Conservation (phyloP, 2,329 filamentous ascomycete genomes). For the Zymoseptoria passerinii region DNA sequence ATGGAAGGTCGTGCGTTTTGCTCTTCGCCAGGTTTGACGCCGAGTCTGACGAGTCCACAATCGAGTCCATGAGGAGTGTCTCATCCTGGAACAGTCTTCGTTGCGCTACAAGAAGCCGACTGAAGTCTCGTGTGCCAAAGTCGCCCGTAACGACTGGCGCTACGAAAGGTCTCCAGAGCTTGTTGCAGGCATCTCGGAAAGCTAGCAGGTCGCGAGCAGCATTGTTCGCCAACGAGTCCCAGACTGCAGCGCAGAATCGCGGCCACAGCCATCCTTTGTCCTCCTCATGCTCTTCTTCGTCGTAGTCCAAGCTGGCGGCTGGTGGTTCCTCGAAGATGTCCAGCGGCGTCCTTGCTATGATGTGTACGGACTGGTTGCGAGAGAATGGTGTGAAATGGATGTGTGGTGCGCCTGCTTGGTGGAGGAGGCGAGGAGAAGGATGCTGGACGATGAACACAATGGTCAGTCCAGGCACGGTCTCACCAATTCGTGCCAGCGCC, state of each 20-base stretch:
- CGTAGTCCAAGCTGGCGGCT: slow-evolving; percentile 38
- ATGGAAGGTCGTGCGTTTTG: slow-evolving; percentile 49
- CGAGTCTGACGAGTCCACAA: slow-evolving; percentile 34
- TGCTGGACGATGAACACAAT: slow-evolving; percentile 69
- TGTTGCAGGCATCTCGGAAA: slow-evolving; percentile 60
- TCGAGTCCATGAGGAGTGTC: slow-evolving; percentile 56
- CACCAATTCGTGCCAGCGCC: slow-evolving; percentile 71
- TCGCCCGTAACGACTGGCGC: slow-evolving; percentile 68
- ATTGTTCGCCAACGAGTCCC: slow-evolving; percentile 75
- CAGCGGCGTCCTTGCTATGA: slow-evolving; percentile 54
- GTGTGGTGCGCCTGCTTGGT: slow-evolving; percentile 62
- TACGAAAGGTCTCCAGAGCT: slow-evolving; percentile 80
- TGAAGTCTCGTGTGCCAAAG: slow-evolving; percentile 70
- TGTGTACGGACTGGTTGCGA: slow-evolving; percentile 68
- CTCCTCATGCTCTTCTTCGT: slow-evolving; percentile 41
- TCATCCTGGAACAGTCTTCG: slow-evolving; percentile 66
- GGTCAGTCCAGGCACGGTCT: slow-evolving; percentile 68
- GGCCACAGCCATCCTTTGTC: slow-evolving; percentile 65
- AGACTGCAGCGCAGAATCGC: slow-evolving; percentile 73
- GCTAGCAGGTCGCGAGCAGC: slow-evolving; percentile 70
- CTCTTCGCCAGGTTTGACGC: slow-evolving; percentile 9
- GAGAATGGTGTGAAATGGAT: slow-evolving; percentile 79
- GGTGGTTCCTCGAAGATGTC: slow-evolving; percentile 37
- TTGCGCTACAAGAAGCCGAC: slow-evolving; percentile 66
- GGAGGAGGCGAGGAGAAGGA: slow-evolving; percentile 61